Evolutionary conservation across 2,329 filamentous ascomycete species (phyloP).

Genomic region (Ceratocystis huliohia): DNA sequence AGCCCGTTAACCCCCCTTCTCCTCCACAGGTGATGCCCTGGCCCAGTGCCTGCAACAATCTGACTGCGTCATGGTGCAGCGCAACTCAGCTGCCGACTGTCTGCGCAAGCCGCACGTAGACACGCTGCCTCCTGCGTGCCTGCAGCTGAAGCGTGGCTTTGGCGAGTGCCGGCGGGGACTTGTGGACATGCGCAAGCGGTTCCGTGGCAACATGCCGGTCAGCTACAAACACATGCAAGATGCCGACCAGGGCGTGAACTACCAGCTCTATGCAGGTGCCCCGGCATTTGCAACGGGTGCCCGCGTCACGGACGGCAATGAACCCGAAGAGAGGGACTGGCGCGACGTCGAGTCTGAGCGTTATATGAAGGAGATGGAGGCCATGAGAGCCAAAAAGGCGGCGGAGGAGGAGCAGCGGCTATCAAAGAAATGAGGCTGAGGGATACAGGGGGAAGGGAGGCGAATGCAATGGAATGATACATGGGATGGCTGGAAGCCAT

Average conservation of each 20-base stretch:
- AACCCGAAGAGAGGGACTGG: constrained; percentile 49
- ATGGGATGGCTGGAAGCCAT: no score
- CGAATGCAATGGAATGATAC: neutral
- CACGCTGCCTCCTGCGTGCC: constrained; percentile 73
- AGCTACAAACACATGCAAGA: constrained; percentile 49
- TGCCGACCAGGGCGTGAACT: constrained; percentile 45
- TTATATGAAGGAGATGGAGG: constrained; percentile 32
- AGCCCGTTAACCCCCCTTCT: neutral
- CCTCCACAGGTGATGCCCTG: constrained; percentile 62
- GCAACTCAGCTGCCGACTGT: constrained; percentile 76
- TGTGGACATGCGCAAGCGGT: constrained; percentile 98
- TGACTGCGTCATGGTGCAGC: constrained; percentile 89
- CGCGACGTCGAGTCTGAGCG: constrained; percentile 52
- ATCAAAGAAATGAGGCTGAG: constrained; percentile 11
- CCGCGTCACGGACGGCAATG: constrained; percentile 55
- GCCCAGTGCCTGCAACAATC: constrained; percentile 91
- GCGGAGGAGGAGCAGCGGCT: constrained; percentile 13
- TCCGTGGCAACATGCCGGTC: constrained; percentile 84
- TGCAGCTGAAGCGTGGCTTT: constrained; percentile 84
- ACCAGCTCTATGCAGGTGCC: constrained; percentile 69
- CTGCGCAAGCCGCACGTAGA: constrained; percentile 70
- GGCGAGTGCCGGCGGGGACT: constrained; percentile 91
- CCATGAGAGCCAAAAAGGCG: constrained; percentile 12
- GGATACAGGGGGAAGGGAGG: neutral
- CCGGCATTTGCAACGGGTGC: constrained; percentile 53